phyloP scores from a whole-genome alignment of 257 asterid species.

The Solanum gandarillasii region DNA sequence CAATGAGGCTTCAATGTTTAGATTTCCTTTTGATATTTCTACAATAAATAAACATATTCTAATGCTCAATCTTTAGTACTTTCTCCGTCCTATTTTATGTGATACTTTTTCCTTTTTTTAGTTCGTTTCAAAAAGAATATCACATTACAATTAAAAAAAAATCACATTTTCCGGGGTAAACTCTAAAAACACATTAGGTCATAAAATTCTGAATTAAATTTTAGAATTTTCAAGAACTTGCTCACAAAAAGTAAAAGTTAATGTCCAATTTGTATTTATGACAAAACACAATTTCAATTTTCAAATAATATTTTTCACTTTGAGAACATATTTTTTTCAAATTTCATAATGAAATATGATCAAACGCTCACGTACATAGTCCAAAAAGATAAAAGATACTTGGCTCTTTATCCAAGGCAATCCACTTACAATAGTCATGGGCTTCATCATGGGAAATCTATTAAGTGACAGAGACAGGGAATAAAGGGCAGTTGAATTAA shows the following conservation, averaged over 20 bases:
- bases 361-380: too few species aligned
- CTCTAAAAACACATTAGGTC: not conserved
- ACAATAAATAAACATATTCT: not conserved
- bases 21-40: conserved; percentile 21
- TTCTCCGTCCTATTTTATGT: not conserved
- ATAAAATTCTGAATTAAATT: too few species aligned
- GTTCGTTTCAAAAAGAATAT: rapidly evolving
- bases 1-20: conserved; percentile 39
- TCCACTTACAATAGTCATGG: conserved; percentile 14
- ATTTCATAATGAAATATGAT: too few species aligned
- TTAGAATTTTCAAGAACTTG: too few species aligned
- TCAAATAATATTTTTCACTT: too few species aligned
- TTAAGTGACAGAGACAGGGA: not conserved
- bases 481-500: not conserved
- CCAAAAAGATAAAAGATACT: not conserved
- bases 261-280: too few species aligned
- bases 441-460: not conserved
- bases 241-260: too few species aligned
- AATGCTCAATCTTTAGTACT: not conserved
- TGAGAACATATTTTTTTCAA: too few species aligned
- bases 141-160: rapidly evolving
- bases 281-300: too few species aligned
- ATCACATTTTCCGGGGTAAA: too few species aligned
- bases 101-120: too few species aligned
- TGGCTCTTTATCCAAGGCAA: conserved; percentile 8